These are phyloP conservation scores for Tuctoria greenei DNA, from an alignment of 176 grass and related monocot species.

Conservation along the genomic window DNA sequence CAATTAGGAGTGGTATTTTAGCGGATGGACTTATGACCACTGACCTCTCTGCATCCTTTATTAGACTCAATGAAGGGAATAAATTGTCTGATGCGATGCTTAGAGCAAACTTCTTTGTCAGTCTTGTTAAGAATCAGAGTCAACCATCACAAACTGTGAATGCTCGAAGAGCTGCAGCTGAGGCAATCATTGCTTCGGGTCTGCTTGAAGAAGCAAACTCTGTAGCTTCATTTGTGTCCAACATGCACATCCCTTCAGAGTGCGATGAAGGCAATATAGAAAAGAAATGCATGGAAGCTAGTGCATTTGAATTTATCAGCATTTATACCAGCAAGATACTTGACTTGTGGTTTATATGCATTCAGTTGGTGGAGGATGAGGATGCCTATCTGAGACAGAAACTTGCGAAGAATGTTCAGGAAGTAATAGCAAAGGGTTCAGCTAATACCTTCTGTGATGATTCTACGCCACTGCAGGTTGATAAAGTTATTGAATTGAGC, in stretches of 20 bases:
- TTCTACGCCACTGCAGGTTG: slow-evolving; percentile 75
- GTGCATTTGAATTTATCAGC: slow-evolving; percentile 45
- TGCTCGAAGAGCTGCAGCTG: slow-evolving; percentile 67
- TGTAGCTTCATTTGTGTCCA: slow-evolving; percentile 53
- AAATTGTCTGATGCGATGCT: slow-evolving; percentile 39
- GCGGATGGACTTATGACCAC: slow-evolving; percentile 24
- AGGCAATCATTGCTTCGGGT: slow-evolving; percentile 78
- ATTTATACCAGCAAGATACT: slow-evolving; percentile 70
- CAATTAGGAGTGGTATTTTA: slow-evolving; percentile 40
- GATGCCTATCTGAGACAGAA: slow-evolving; percentile 69
- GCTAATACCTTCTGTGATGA: slow-evolving; percentile 50
- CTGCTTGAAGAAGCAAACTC: slow-evolving; percentile 63
- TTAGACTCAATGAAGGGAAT: slow-evolving; percentile 35
- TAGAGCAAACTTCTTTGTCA: slow-evolving; percentile 57
- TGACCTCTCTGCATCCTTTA: slow-evolving; percentile 31
- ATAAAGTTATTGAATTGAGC: slow-evolving; percentile 85
- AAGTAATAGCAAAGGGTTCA: slow-evolving; percentile 53
- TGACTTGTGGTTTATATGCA: slow-evolving; percentile 84
- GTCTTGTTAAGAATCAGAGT: slow-evolving; percentile 66
- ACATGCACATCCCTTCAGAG: slow-evolving; percentile 42
- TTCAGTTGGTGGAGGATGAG: slow-evolving; percentile 96
- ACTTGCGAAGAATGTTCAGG: slow-evolving; percentile 80
- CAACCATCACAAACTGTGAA: slow-evolving; percentile 72
- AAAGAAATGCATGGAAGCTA: slow-evolving; percentile 45
- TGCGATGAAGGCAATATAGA: slow-evolving; percentile 35